Evolutionary conservation across 331 rosid genomes (phyloP).

Genomic region (Saraca asoca): DNA sequence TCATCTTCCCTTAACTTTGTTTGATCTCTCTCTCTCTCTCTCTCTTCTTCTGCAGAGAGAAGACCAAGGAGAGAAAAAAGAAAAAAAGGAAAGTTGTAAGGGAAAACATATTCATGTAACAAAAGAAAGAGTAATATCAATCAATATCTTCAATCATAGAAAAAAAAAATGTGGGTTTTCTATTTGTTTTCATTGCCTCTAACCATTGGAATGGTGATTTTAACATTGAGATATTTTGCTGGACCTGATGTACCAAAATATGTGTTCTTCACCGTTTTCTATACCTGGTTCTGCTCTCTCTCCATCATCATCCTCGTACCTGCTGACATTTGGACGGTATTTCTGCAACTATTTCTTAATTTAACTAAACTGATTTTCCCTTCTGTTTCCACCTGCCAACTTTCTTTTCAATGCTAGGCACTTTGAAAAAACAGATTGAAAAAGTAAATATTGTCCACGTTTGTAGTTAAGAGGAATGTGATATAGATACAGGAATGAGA

Average conservation of each 20-base stretch:
- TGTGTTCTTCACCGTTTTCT: slow-evolving; percentile 82
- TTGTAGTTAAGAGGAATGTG: too few species aligned
- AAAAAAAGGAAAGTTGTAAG: background rate
- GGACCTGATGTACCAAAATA: slow-evolving; percentile 89
- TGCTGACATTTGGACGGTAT: slow-evolving; percentile 95
- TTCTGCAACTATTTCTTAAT: slow-evolving; percentile 1
- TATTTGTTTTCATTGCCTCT: slow-evolving; percentile 88
- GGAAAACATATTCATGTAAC: background rate
- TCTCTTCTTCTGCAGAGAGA: slow-evolving; percentile 32
- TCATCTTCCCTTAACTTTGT: slow-evolving; percentile 1
- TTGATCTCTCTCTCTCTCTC: slow-evolving; percentile 27
- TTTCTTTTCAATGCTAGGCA: too few species aligned
- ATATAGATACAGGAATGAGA: too few species aligned
- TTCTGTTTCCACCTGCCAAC: background rate
- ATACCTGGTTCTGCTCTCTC: slow-evolving; percentile 93
- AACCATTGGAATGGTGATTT: slow-evolving; percentile 81
- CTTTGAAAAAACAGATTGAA: too few species aligned
- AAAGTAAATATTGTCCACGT: too few species aligned
- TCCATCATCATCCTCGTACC: slow-evolving; percentile 94
- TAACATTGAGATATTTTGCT: slow-evolving; percentile 78
- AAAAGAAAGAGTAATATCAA: background rate
- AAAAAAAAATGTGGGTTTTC: slow-evolving; percentile 78
- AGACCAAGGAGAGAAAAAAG: background rate
- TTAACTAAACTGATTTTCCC: background rate
- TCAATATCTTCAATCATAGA: background rate